A percentile compares a stretch with the other conserved stretches of the same genome.
phyloP scores from a whole-genome alignment of 78 protist genomes.

The Mastigamoeba balamuthi region DNA sequence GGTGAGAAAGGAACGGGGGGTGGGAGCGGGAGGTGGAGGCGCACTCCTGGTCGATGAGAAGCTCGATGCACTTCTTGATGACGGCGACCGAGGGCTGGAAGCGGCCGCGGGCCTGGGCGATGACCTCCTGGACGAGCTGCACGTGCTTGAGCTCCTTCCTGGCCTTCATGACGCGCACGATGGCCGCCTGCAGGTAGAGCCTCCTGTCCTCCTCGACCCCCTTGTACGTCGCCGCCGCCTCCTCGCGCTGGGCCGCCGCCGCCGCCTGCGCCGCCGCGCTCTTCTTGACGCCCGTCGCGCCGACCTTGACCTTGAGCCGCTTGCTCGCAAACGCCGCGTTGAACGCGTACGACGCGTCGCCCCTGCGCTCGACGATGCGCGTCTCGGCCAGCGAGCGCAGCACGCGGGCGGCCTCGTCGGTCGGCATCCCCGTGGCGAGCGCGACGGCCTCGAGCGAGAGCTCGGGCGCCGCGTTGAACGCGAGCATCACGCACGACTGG shows the following conservation, averaged over 20 bases:
- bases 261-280: conserved; percentile 43
- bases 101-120: conserved; percentile 29
- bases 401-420: too few relatives aligned
- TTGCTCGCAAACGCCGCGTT: too few relatives aligned
- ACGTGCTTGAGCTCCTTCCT: conserved; percentile 61
- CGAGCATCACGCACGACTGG: conserved; percentile 38
- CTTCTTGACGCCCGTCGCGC: not conserved
- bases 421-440: conserved; percentile 11
- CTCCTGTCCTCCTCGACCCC: conserved; percentile 66
- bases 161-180: conserved; percentile 85
- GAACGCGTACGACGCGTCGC: too few relatives aligned
- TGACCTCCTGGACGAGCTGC: conserved; percentile 64
- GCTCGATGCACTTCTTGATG: conserved; percentile 76
- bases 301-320: conserved; percentile 46
- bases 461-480: conserved; percentile 25
- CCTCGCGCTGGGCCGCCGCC: conserved; percentile 21
- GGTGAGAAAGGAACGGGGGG: too few relatives aligned
- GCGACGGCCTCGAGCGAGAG: conserved; percentile 13
- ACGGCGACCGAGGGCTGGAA: conserved; percentile 57
- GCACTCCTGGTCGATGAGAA: conserved; percentile 67
- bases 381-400: too few relatives aligned
- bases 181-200: conserved; percentile 71
- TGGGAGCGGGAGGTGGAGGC: not conserved
- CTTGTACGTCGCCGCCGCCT: conserved; percentile 40
- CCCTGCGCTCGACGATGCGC: too few relatives aligned